A percentile compares a stretch with the other conserved stretches of the same genome.
phyloP scores from a whole-genome alignment of 768 basidiomycete species.

The Epithele typhae region DNA sequence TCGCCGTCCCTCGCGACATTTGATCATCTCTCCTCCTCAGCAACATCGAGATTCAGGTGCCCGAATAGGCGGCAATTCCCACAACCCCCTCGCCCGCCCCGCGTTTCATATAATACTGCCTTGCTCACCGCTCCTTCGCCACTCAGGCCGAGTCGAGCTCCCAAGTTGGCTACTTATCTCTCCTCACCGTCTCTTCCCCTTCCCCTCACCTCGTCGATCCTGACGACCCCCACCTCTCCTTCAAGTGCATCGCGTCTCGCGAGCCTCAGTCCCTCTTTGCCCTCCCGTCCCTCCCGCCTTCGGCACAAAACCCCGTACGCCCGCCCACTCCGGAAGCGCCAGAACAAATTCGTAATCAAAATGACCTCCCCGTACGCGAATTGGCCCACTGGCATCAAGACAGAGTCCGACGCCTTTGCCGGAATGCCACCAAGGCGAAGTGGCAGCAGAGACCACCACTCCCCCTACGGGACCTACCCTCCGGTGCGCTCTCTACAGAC shows the following conservation, averaged over 20 bases:
- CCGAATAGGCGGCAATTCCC: constrained; percentile 1
- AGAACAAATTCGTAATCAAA: constrained; percentile 1
- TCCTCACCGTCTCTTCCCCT: constrained; percentile 40
- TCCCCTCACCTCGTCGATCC: constrained; percentile 12
- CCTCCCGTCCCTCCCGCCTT: neutral
- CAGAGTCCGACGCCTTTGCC: constrained; percentile 10
- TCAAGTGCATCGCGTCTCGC: constrained; percentile 3
- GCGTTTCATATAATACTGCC: constrained; percentile 33
- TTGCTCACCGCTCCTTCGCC: constrained; percentile 13
- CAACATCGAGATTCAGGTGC: constrained; percentile 4
- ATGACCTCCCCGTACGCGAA: constrained; percentile 16
- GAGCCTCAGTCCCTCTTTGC: constrained; percentile 9
- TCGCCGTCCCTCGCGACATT: constrained; percentile 30
- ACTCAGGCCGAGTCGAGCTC: constrained; percentile 20
- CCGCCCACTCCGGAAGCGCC: constrained; percentile 3
- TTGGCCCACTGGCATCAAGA: constrained; percentile 15
- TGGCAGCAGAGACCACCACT: constrained; percentile 4
- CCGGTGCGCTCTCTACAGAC: constrained; percentile 7
- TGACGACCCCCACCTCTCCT: constrained; percentile 4
- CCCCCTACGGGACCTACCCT: constrained; percentile 6
- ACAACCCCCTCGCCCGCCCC: constrained; percentile 1
- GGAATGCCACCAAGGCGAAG: neutral
- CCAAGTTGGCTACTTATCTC: constrained; percentile 33
- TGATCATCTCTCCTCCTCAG: constrained; percentile 26
- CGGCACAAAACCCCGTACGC: constrained; percentile 6